phyloP scores from a whole-genome alignment of 78 protist genomes.

The Dictyostelium intermedium region DNA sequence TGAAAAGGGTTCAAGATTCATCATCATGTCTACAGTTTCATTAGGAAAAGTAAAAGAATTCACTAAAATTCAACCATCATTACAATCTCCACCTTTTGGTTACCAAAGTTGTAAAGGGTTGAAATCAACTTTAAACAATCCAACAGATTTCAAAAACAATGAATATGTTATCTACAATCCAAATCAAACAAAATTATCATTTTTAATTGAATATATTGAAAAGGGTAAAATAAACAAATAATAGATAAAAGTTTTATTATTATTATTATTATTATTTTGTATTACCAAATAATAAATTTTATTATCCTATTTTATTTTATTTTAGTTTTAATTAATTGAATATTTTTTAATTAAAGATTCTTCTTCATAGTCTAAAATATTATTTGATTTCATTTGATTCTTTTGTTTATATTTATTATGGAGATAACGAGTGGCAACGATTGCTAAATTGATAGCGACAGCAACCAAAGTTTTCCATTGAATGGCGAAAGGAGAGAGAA shows the following conservation, averaged over 20 bases:
- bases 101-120: constrained; percentile 34
- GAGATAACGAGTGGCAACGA: not conserved
- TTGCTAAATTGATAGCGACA: not conserved
- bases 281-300: too few species aligned
- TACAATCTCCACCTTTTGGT: constrained; percentile 19
- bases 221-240: not conserved
- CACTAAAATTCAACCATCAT: not conserved
- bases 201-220: constrained; percentile 23
- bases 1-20: not conserved
- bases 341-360: constrained; percentile 30
- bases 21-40: constrained; percentile 18
- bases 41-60: constrained; percentile 1
- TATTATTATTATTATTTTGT: too few species aligned
- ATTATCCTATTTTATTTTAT: too few species aligned
- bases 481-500: not conserved
- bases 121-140: not conserved
- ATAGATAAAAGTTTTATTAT: not conserved
- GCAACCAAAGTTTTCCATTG: constrained; percentile 27
- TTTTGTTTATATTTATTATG: not conserved
- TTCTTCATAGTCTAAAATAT: not conserved
- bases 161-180: constrained; percentile 38
- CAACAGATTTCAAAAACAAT: constrained; percentile 20
- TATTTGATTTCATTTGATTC: not conserved
- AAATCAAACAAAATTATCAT: constrained; percentile 38
- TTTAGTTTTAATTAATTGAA: not conserved